phyloP scores from a whole-genome alignment of 257 asterid species.

The Perilla frutescens region DNA sequence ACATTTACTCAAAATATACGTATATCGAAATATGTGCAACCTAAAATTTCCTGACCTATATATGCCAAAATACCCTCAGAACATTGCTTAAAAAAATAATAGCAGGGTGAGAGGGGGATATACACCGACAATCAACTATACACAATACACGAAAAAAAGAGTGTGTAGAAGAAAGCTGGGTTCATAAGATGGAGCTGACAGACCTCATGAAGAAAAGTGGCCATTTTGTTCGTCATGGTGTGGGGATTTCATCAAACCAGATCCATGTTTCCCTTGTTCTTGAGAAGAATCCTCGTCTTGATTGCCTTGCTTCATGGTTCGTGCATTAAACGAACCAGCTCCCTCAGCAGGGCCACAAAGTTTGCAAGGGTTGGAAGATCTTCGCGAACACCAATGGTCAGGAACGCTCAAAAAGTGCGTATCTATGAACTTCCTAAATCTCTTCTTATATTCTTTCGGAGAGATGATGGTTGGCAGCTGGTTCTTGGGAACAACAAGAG shows the following conservation, averaged over 20 bases:
- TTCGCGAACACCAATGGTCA: slow-evolving; percentile 80
- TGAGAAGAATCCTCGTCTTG: slow-evolving; percentile 33
- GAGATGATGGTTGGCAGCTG: slow-evolving; percentile 81
- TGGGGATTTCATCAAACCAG: slow-evolving; percentile 35
- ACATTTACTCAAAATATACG: slow-evolving; percentile 40
- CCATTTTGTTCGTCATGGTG: slow-evolving; percentile 40
- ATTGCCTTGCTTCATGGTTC: slow-evolving; percentile 31
- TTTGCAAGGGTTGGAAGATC: slow-evolving; percentile 76
- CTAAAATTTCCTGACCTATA: slow-evolving; percentile 40
- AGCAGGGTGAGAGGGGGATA: slow-evolving; percentile 51
- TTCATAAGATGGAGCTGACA: slow-evolving; percentile 19
- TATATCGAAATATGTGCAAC: slow-evolving; percentile 47
- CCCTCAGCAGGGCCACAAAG: slow-evolving; percentile 60
- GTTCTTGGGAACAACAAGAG: slow-evolving; percentile 86
- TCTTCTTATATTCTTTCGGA: slow-evolving; percentile 81
- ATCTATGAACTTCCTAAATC: slow-evolving; percentile 77
- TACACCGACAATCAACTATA: slow-evolving; percentile 39
- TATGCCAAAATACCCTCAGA: slow-evolving; percentile 48
- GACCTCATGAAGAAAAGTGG: slow-evolving; percentile 25
- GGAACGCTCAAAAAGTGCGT: slow-evolving; percentile 84
- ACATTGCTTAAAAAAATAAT: slow-evolving; percentile 49
- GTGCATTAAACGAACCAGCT: slow-evolving; percentile 28
- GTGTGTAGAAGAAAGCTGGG: slow-evolving; percentile 9
- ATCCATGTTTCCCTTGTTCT: slow-evolving; percentile 27
- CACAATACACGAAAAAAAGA: slow-evolving; percentile 40